phyloP scores from a whole-genome alignment of 1,139 yeast genomes.

The Pneumocystis wakefieldiae region DNA sequence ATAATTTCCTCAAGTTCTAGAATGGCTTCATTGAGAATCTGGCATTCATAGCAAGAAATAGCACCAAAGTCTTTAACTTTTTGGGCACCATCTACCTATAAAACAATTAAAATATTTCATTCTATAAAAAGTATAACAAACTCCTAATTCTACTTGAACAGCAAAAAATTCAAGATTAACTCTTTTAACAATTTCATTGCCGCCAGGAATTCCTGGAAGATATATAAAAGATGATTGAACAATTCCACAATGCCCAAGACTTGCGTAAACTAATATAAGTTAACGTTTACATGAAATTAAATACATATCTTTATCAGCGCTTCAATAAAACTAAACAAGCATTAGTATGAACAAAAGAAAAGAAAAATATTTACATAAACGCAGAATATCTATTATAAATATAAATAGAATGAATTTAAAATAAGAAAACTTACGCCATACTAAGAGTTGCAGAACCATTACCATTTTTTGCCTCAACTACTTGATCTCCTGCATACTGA shows the following conservation, averaged over 20 bases:
- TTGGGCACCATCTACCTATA: background rate
- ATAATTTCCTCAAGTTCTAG: background rate
- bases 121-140: conserved; percentile 1
- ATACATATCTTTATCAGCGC: conserved; percentile 44
- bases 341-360: background rate
- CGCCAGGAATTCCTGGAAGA: conserved; percentile 29
- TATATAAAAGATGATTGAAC: conserved; percentile 56
- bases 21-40: background rate
- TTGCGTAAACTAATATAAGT: conserved; percentile 20
- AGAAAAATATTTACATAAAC: background rate
- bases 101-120: background rate
- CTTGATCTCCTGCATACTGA: conserved; percentile 96
- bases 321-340: conserved; percentile 51
- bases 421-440: conserved; percentile 91
- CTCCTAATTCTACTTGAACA: conserved; percentile 67
- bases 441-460: conserved; percentile 89
- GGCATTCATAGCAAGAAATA: background rate
- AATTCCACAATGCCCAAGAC: conserved; percentile 46
- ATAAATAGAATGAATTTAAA: background rate
- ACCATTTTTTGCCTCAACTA: conserved; percentile 89
- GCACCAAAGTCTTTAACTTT: background rate
- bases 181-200: conserved; percentile 22
- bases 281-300: conserved; percentile 31
- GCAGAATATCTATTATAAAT: conserved; percentile 18
- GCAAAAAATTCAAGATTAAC: conserved; percentile 77